These are phyloP conservation scores for Colletotrichum echinochloae DNA, from an alignment of 2,329 filamentous ascomycete species.

Conservation along the genomic window DNA sequence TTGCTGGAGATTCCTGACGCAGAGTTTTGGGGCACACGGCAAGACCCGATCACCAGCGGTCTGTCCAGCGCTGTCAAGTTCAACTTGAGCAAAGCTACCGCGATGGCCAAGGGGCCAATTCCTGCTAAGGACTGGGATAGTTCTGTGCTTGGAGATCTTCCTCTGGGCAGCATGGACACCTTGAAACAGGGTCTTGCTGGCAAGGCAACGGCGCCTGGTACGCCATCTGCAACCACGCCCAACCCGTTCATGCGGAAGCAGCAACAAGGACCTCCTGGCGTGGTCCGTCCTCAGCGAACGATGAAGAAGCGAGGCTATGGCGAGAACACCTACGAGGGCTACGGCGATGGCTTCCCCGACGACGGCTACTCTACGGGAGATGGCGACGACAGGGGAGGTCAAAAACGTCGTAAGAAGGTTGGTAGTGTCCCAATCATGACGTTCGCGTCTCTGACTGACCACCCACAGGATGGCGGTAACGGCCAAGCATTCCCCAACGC, in stretches of 20 bases:
- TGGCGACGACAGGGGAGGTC: slow-evolving; percentile 69
- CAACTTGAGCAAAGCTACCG: slow-evolving; percentile 63
- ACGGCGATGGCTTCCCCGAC: slow-evolving; percentile 77
- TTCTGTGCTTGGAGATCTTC: slow-evolving; percentile 69
- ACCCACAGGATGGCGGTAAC: slow-evolving; percentile 58
- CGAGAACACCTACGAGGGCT: slow-evolving; percentile 80
- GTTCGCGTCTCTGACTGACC: slow-evolving; percentile 54
- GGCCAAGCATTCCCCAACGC: slow-evolving; percentile 56
- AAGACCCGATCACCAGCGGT: slow-evolving; percentile 67
- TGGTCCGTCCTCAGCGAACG: slow-evolving; percentile 69
- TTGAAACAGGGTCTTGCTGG: slow-evolving; percentile 56
- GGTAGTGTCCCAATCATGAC: slow-evolving; percentile 43
- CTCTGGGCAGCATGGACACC: slow-evolving; percentile 54
- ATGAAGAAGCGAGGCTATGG: slow-evolving; percentile 82
- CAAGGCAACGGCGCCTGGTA: slow-evolving; percentile 65
- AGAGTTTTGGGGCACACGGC: slow-evolving; percentile 45
- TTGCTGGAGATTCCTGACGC: slow-evolving; percentile 63
- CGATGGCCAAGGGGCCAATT: slow-evolving; percentile 69
- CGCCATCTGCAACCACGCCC: slow-evolving; percentile 56
- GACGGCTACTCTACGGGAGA: slow-evolving; percentile 82
- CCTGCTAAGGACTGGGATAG: slow-evolving; percentile 67
- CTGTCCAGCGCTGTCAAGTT: slow-evolving; percentile 59
- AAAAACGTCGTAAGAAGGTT: slow-evolving; percentile 77
- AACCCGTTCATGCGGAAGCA: slow-evolving; percentile 40
- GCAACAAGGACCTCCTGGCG: slow-evolving; percentile 31